phyloP scores from a whole-genome alignment of 805 yeast species.

The Ogataea saltuana region DNA sequence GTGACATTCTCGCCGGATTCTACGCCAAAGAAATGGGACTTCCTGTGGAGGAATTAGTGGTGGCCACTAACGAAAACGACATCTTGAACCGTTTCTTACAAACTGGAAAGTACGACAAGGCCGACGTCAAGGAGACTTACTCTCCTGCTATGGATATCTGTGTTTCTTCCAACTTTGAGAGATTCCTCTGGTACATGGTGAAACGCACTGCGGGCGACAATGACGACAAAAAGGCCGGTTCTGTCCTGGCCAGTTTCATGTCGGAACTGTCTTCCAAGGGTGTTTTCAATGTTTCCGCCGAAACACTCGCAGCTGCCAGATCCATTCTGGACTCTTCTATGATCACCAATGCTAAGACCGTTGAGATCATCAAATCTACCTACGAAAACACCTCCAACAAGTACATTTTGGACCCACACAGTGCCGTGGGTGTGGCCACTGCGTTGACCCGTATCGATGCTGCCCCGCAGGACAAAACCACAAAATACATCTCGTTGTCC shows the following conservation, averaged over 20 bases:
- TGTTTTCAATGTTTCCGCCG: constrained; percentile 66
- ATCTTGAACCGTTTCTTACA: constrained; percentile 90
- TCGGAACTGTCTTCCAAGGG: constrained; percentile 71
- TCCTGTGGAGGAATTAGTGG: constrained; percentile 81
- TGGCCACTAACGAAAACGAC: constrained; percentile 96
- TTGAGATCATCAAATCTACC: constrained; percentile 70
- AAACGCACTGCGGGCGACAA: constrained; percentile 63
- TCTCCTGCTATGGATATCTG: constrained; percentile 99
- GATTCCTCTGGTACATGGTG: constrained; percentile 92
- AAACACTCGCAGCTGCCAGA: constrained; percentile 65
- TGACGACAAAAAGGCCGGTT: constrained; percentile 72
- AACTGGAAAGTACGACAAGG: constrained; percentile 81
- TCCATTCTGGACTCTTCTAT: constrained; percentile 74
- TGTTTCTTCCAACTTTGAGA: constrained; percentile 93
- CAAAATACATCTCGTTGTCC: constrained; percentile 72
- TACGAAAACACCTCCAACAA: constrained; percentile 59
- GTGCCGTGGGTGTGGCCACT: constrained; percentile 91
- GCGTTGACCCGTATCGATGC: constrained; percentile 59
- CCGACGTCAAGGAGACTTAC: constrained; percentile 76
- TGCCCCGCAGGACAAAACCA: constrained; percentile 38
- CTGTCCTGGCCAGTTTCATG: constrained; percentile 75
- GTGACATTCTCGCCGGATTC: constrained; percentile 96
- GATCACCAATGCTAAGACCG: constrained; percentile 76
- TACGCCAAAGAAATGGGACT: constrained; percentile 95
- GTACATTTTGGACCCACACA: constrained; percentile 93